These are phyloP conservation scores for Mallotus japonicus DNA, from an alignment of 441 rosid genomes.

Conservation along the genomic window DNA sequence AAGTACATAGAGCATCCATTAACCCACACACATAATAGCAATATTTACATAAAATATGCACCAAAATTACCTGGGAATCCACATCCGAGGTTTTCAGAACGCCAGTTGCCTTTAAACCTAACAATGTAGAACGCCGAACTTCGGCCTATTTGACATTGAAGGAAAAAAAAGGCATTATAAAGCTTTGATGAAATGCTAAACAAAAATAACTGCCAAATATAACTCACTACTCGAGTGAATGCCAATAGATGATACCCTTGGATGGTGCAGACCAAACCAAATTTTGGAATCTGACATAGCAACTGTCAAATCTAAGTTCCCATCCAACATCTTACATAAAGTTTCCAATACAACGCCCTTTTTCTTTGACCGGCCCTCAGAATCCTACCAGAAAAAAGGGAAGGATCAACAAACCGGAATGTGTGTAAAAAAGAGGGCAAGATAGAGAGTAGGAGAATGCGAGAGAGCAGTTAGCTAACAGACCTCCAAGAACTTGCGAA, in stretches of 20 bases:
- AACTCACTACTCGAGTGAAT: constrained; percentile 4
- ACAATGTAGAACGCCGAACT: constrained; percentile 72
- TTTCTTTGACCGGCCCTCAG: constrained; percentile 49
- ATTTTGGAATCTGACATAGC: constrained; percentile 65
- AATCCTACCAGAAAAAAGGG: constrained; percentile 41
- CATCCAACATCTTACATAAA: constrained; percentile 60
- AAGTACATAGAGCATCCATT: background rate
- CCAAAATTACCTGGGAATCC: constrained; percentile 61
- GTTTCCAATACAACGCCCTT: constrained; percentile 52
- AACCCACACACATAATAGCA: constrained; percentile 3
- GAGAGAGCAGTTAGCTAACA: constrained; percentile 18
- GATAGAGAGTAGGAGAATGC: background rate
- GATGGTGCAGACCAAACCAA: constrained; percentile 91
- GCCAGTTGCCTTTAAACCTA: constrained; percentile 50
- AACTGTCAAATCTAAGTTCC: constrained; percentile 49
- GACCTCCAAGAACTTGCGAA: constrained; percentile 73
- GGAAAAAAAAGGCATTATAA: constrained; percentile 15
- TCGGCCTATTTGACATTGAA: constrained; percentile 53
- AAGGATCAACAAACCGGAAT: constrained; percentile 16
- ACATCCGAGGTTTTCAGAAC: constrained; percentile 42
- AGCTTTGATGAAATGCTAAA: constrained; percentile 19
- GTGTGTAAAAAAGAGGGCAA: background rate
- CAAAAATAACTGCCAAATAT: constrained; percentile 11
- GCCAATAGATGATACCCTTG: constrained; percentile 52
- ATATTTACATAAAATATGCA: constrained; percentile 12